Evolutionary conservation across 768 basidiomycete genomes (phyloP).

Genomic region (Lactarius tabidus): DNA sequence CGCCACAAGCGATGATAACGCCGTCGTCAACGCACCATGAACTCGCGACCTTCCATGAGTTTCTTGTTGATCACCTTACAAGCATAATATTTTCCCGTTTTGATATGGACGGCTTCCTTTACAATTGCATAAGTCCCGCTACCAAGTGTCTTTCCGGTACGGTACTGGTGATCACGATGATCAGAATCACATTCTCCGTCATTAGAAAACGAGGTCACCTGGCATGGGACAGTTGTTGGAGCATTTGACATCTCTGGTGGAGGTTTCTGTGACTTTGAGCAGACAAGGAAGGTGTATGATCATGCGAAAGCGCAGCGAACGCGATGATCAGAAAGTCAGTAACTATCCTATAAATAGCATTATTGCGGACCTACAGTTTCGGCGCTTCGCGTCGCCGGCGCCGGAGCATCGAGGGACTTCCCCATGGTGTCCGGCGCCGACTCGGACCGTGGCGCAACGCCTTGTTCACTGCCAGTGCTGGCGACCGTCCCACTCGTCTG

Average conservation of each 20-base stretch:
- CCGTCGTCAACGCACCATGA: conserved; percentile 66
- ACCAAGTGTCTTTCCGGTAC: conserved; percentile 82
- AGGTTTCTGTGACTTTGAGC: conserved; percentile 4
- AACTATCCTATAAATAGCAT: conserved; percentile 7
- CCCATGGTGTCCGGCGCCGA: conserved; percentile 11
- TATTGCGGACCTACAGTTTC: conserved; percentile 12
- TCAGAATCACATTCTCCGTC: conserved; percentile 8
- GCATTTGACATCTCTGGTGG: conserved; percentile 31
- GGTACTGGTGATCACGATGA: conserved; percentile 49
- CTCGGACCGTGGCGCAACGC: conserved; percentile 9
- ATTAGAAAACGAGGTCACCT: conserved; percentile 32
- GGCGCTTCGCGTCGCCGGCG: conserved; percentile 6
- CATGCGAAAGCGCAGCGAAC: background rate
- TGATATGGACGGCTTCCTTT: conserved; percentile 92
- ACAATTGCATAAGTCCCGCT: conserved; percentile 95
- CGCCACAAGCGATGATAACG: background rate
- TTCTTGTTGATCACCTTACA: conserved; percentile 99
- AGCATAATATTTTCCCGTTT: conserved; percentile 91
- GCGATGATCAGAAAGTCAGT: background rate
- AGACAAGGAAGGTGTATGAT: background rate
- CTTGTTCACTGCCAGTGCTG: conserved; percentile 4
- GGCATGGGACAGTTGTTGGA: conserved; percentile 43
- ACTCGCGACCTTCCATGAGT: conserved; percentile 95
- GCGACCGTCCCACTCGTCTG: background rate
- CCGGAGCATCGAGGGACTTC: conserved; percentile 8